Percentiles rank a stretch among this genome's conserved stretches.
Evolutionary conservation across 352 stramenopile genomes (phyloP).

Genomic region (Globisporangium barbulae): DNA sequence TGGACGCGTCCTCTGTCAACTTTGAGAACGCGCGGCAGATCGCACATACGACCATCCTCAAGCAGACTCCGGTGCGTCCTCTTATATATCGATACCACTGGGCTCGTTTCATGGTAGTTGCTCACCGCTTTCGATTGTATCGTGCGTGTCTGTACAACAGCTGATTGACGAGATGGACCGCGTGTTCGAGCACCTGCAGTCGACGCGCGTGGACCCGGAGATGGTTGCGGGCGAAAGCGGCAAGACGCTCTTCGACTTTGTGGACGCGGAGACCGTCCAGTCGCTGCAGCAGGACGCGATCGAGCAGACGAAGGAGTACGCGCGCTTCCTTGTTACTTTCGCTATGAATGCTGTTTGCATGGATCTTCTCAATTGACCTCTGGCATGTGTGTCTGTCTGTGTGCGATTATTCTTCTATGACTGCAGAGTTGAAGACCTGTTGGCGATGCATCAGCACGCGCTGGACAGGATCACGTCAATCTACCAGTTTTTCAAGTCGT

Average conservation of each 20-base stretch:
- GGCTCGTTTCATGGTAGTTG: neutral
- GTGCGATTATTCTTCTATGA: neutral
- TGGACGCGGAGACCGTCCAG: conserved; percentile 79
- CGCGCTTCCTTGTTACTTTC: neutral
- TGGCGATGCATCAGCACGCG: conserved; percentile 55
- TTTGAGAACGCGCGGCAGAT: conserved; percentile 49
- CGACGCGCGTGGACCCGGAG: conserved; percentile 41
- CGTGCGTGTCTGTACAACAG: conserved; percentile 19
- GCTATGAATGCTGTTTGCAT: neutral
- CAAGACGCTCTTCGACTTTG: conserved; percentile 85
- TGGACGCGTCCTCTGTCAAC: conserved; percentile 57
- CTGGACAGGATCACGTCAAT: conserved; percentile 57
- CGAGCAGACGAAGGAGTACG: conserved; percentile 68
- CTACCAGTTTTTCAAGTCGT: conserved; percentile 63
- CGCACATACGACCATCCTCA: conserved; percentile 50
- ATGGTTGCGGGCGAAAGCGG: conserved; percentile 49
- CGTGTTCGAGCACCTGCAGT: conserved; percentile 67
- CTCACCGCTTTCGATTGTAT: neutral
- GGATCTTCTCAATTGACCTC: neutral
- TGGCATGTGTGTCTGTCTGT: neutral
- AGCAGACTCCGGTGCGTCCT: conserved; percentile 42
- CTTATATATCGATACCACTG: neutral
- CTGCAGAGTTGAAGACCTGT: conserved; percentile 63
- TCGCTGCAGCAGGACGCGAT: conserved; percentile 72
- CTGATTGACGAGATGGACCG: conserved; percentile 69